Evolutionary conservation across 140 eudicot genomes (phyloP), one percentile per base, ranked within the genome.

Genomic region (Oenanthe javanica): DNA sequence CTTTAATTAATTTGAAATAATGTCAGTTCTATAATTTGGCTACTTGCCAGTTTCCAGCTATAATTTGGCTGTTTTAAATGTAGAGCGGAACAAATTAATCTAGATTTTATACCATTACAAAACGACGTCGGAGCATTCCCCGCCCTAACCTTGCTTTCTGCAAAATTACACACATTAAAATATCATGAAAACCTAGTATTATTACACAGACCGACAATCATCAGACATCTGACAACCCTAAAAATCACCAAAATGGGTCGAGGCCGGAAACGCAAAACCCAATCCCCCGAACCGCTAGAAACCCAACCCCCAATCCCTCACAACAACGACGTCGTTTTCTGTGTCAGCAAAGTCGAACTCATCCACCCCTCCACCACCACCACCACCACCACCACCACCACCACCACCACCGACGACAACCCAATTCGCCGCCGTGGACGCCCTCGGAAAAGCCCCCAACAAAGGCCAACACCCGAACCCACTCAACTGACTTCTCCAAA

Each of bases 371-470:
- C 72, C 13, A 12, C 79, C 75, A 50, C 71, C 48, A 6, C 85
- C 81, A 48, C 54, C 77, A 70, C 57, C 83, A 25, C 71, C 12
- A 9, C 79, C 75, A 43, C 71, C 48, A 9, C 85, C 75, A 49
- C 71, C 48, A 6, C 85, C 80, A 54, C 48, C 77, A 70, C 59
- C 81, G 48, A 46, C 83, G 81, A 38, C 87, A 80, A 73, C 83
- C 82, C 47, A 81, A 79, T 79, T 48, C 88, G 81, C 77, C 85
- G 87, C 21, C 88, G 85, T 42, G 85, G 85, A 64, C 87, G 89
- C 13, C 79, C 89, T 9, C 55, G 82, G 0, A 79, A 88, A 47
- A 19, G 43, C 59, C 71, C 86, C 7, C 82, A 71, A 6, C 76
- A 47, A 40, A 47, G 81, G 19, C 85, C 86, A 77, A 72, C 79